Conservation (phyloP, 2,329 filamentous ascomycete species). For the Diaporthe longicolla region DNA sequence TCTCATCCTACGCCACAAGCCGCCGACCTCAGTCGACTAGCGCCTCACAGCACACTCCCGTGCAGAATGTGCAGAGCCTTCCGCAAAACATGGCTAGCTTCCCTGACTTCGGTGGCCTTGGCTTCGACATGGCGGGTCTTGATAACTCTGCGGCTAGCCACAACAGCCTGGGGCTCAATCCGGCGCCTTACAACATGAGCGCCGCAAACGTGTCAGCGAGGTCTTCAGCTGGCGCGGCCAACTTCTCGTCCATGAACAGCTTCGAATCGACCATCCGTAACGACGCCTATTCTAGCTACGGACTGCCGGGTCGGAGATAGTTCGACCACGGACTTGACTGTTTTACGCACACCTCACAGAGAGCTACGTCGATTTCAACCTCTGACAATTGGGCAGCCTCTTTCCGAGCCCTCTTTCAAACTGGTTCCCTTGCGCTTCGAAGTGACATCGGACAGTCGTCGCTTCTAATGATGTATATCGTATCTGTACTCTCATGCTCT, state of each 20-base stretch:
- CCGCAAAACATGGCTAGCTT: constrained; percentile 45
- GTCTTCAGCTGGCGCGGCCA: constrained; percentile 45
- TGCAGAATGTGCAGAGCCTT: constrained; percentile 42
- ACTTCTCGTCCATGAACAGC: constrained; percentile 45
- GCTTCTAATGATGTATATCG: constrained; percentile 13
- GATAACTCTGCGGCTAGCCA: constrained; percentile 47
- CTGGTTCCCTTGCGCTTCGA: neutral
- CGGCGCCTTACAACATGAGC: constrained; percentile 47
- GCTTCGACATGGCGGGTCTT: constrained; percentile 49
- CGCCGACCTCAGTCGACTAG: constrained; percentile 40
- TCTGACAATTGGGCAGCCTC: neutral
- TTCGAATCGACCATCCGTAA: constrained; percentile 48
- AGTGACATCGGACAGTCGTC: neutral
- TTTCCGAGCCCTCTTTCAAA: neutral
- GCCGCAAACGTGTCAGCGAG: constrained; percentile 47
- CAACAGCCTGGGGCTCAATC: constrained; percentile 46
- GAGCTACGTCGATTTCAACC: neutral
- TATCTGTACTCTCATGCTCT: constrained; percentile 30
- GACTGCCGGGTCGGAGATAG: constrained; percentile 46
- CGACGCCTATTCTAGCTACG: constrained; percentile 44
- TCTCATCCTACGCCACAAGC: constrained; percentile 36
- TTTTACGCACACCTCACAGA: neutral
- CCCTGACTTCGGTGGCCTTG: constrained; percentile 45
- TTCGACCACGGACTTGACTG: neutral
- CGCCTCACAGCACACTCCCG: constrained; percentile 36